Conservation (phyloP, 2,329 filamentous ascomycete genomes). For the Huntiella savannae region DNA sequence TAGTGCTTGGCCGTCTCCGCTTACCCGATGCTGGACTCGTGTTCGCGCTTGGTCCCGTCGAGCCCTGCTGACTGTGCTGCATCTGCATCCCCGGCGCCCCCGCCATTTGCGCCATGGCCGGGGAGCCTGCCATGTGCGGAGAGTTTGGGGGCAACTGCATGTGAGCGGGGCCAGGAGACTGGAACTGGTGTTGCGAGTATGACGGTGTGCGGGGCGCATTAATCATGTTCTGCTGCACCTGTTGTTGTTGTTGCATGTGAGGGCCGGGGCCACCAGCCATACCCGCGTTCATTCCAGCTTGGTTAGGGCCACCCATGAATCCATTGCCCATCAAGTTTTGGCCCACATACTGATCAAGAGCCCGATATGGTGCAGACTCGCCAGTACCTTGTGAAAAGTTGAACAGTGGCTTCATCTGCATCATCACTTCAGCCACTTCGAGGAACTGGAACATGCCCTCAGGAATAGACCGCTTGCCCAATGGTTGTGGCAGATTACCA, state of each 20-base stretch:
- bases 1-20: slow-evolving; percentile 34
- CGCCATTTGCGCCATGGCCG: slow-evolving; percentile 42
- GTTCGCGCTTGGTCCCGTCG: slow-evolving; percentile 47
- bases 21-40: slow-evolving; percentile 45
- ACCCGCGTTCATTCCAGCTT: slow-evolving; percentile 20
- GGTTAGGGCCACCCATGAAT: neutral
- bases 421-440: slow-evolving; percentile 48
- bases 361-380: slow-evolving; percentile 34
- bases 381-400: slow-evolving; percentile 35
- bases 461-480: slow-evolving; percentile 37
- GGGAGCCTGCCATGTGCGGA: slow-evolving; percentile 38
- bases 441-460: slow-evolving; percentile 44
- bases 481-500: slow-evolving; percentile 38
- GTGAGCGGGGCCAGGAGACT: slow-evolving; percentile 39
- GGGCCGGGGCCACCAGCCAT: slow-evolving; percentile 21
- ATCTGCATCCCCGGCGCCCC: slow-evolving; percentile 42
- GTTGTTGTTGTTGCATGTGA: neutral
- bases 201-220: slow-evolving; percentile 32
- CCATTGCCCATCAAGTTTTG: slow-evolving; percentile 23
- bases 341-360: slow-evolving; percentile 41
- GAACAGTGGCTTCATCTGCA: slow-evolving; percentile 47
- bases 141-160: slow-evolving; percentile 39
- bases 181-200: slow-evolving; percentile 31
- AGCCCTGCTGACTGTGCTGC: slow-evolving; percentile 50
- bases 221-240: neutral